These are phyloP conservation scores for Mucor sp. DNA, from an alignment of 371 early-diverging fungal genomes.

Conservation along the genomic window DNA sequence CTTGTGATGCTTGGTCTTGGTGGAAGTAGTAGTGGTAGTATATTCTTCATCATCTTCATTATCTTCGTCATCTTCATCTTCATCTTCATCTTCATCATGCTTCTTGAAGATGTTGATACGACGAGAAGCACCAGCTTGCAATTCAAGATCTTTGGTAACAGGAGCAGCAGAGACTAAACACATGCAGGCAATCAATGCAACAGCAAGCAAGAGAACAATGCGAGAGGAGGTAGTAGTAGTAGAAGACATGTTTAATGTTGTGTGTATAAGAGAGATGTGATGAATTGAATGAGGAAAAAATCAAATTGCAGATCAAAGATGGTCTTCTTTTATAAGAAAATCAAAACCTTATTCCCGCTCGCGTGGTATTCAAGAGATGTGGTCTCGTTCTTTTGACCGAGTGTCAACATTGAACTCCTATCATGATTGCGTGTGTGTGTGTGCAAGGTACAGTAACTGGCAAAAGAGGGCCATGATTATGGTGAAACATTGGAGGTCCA, in stretches of 20 bases:
- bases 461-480: neutral
- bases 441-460: neutral
- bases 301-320: conserved; percentile 1
- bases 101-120: conserved; percentile 3
- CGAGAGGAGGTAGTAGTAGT: conserved; percentile 7
- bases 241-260: conserved; percentile 6
- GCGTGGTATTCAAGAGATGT: neutral
- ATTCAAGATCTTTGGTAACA: neutral
- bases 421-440: neutral
- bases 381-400: neutral
- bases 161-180: conserved; percentile 23
- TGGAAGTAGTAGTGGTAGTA: neutral
- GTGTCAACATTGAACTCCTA: conserved; percentile 1
- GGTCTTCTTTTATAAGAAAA: conserved; percentile 8
- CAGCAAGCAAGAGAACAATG: conserved; percentile 5
- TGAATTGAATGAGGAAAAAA: conserved; percentile 2
- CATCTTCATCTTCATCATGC: conserved; percentile 7
- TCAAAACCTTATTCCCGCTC: conserved; percentile 12
- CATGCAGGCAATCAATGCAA: conserved; percentile 13
- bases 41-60: neutral
- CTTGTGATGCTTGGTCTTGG: neutral
- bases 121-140: conserved; percentile 7
- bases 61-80: neutral
- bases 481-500: neutral
- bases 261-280: neutral